These are phyloP conservation scores for Zygotorulaspora chibaensis DNA, from an alignment of 805 yeast species.

Conservation along the genomic window DNA sequence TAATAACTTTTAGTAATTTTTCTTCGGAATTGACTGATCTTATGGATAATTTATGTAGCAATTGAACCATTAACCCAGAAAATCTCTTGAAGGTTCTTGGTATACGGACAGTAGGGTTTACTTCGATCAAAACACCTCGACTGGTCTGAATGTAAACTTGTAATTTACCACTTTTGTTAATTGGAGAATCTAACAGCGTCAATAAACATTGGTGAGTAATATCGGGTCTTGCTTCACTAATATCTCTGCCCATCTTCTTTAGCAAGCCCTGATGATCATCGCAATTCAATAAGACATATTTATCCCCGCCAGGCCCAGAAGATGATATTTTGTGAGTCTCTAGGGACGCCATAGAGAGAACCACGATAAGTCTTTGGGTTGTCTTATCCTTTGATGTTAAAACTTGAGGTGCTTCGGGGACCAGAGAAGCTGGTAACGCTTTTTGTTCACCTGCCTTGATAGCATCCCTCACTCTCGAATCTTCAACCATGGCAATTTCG, in stretches of 20 bases:
- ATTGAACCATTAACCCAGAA: conserved; percentile 96
- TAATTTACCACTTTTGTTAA: conserved; percentile 93
- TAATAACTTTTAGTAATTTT: conserved; percentile 86
- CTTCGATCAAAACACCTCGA: conserved; percentile 89
- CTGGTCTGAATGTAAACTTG: conserved; percentile 97
- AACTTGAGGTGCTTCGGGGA: conserved; percentile 82
- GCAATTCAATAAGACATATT: conserved; percentile 89
- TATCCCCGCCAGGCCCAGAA: conserved; percentile 77
- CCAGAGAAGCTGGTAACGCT: conserved; percentile 63
- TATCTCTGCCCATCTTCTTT: conserved; percentile 94
- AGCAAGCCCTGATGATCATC: conserved; percentile 97
- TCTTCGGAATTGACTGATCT: conserved; percentile 95
- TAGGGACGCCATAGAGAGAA: conserved; percentile 90
- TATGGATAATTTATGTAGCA: conserved; percentile 85
- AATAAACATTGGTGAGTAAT: conserved; percentile 96
- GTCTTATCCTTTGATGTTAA: conserved; percentile 79
- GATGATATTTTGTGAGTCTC: conserved; percentile 90
- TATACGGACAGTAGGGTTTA: conserved; percentile 92
- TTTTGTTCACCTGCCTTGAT: conserved; percentile 36
- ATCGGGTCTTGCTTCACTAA: conserved; percentile 98
- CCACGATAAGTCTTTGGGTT: conserved; percentile 86
- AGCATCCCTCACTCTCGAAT: conserved; percentile 46
- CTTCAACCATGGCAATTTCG: conserved; percentile 40
- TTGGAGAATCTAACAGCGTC: conserved; percentile 93
- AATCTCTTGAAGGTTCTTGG: conserved; percentile 98